These are phyloP conservation scores for Setomelanomma holmii DNA, from an alignment of 2,329 filamentous ascomycete species.

Conservation along the genomic window DNA sequence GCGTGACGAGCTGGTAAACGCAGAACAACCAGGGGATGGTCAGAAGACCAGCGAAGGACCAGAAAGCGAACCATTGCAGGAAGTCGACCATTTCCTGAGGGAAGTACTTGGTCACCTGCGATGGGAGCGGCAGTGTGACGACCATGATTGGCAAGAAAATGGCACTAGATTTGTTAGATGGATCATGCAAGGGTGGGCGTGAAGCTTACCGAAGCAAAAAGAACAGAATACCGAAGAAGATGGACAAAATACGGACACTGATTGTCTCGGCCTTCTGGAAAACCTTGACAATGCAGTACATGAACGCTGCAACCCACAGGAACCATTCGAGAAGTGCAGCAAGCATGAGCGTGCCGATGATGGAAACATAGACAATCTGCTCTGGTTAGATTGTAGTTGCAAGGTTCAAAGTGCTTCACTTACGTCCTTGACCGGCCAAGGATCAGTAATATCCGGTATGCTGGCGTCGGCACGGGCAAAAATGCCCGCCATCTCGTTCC, in stretches of 20 bases:
- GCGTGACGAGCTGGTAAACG: constrained; percentile 87
- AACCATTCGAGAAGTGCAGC: constrained; percentile 92
- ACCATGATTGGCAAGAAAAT: constrained; percentile 95
- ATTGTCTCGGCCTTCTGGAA: constrained; percentile 89
- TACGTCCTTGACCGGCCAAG: constrained; percentile 51
- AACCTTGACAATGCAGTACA: constrained; percentile 89
- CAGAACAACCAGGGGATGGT: constrained; percentile 93
- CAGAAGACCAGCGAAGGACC: constrained; percentile 84
- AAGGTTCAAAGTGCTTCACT: constrained; percentile 22
- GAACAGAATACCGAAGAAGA: constrained; percentile 77
- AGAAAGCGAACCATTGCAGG: constrained; percentile 95
- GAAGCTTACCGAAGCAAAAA: constrained; percentile 71
- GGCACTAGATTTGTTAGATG: constrained; percentile 58
- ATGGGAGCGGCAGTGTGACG: constrained; percentile 85
- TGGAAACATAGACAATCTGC: constrained; percentile 83
- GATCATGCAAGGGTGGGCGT: background rate
- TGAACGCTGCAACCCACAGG: constrained; percentile 90
- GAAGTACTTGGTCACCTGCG: constrained; percentile 74
- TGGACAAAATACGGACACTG: constrained; percentile 79
- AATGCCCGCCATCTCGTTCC: constrained; percentile 29
- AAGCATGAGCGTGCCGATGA: constrained; percentile 82
- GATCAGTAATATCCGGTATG: constrained; percentile 43
- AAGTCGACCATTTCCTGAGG: constrained; percentile 71
- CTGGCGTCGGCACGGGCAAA: constrained; percentile 35
- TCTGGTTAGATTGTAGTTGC: constrained; percentile 16